These are phyloP conservation scores for Solanum piurae DNA, from an alignment of 257 asterid genomes.

Conservation along the genomic window DNA sequence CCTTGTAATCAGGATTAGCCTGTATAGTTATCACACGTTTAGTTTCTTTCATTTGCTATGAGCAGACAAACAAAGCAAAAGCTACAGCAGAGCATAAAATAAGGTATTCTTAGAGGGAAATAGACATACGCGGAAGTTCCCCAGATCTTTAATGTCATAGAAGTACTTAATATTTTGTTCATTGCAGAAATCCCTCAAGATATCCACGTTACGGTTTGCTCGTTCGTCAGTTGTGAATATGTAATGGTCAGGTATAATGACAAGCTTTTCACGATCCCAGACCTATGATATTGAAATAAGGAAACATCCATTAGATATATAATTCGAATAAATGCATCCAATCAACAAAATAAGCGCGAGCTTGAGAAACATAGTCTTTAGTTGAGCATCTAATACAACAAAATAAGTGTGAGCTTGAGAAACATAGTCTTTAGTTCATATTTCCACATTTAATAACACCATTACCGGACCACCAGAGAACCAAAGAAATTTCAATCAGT, in stretches of 20 bases:
- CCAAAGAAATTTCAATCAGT: neutral
- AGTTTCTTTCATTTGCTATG: neutral
- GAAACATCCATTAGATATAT: neutral
- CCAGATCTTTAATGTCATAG: constrained; percentile 85
- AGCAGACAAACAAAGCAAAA: neutral
- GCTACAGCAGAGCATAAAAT: neutral
- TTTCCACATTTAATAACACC: neutral
- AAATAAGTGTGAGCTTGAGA: neutral
- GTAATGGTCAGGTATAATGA: constrained; percentile 87
- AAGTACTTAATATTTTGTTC: constrained; percentile 90
- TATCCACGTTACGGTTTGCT: constrained; percentile 92
- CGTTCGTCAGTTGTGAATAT: constrained; percentile 91
- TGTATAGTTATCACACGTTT: constrained; percentile 13
- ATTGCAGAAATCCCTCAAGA: constrained; percentile 82
- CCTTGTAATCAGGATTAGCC: constrained; percentile 98
- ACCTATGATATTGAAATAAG: constrained; percentile 30
- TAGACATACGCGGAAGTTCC: constrained; percentile 65
- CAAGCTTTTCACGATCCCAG: constrained; percentile 93
- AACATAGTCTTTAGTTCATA: neutral
- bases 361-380: neutral
- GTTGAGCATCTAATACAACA: neutral
- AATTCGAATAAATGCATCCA: neutral
- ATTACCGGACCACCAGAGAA: neutral
- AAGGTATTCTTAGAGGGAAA: neutral
- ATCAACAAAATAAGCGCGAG: neutral